Base-by-base conservation (phyloP, 2,329 filamentous ascomycete species). In the Fusarium stilboides region DNA sequence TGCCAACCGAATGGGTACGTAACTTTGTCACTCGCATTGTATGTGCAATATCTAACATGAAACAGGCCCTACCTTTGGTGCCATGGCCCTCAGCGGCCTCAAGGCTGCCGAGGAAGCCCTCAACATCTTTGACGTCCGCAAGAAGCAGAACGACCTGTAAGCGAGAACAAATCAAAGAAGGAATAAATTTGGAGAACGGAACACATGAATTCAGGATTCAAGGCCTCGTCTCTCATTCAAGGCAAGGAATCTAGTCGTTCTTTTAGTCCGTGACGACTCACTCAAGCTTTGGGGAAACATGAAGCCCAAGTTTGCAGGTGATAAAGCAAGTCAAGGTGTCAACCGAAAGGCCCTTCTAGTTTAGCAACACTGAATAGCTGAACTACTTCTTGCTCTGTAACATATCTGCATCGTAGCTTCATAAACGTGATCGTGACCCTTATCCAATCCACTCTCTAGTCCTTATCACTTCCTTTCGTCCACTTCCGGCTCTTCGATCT, bases 61-160 rank as follows among this genome's bases (percentile, higher is more conserved):
- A 19, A 4, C 13, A 84, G 81, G 88, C 4, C 92, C 92, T 39
- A 95, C 93, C 2, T 96, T 96, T 78, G 93, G 93, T 58, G 94
- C 94, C 53, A 97, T 97, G 94, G 93, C 88, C 20, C 86, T 97
- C 39, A 91, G 88, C 59, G 94, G 94, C 71, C 92, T 97, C 76
- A 97, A 97, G 87, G 94, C 94, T 75, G 94, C 94, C 12, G 94
- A 97, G 83, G 94, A 95, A 81, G 92, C 91, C 1, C 83, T 97
- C 69, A 88, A 86, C 71, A 86, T 97, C 59, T 94, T 93, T 73
- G 93, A 96, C 37, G 81, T 88, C 72, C 89, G 94, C 73, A 91
- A 93, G 87, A 87, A 87, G 74, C 88, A 96, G 85, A 94, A 94
- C 75, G 87, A 85, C n/a, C 81, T 87, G 79, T 88, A 81, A 51